Evolutionary conservation across 2,329 filamentous ascomycete genomes (phyloP), one percentile per base, ranked within the genome.

Genomic region (Coleophoma cylindrospora): DNA sequence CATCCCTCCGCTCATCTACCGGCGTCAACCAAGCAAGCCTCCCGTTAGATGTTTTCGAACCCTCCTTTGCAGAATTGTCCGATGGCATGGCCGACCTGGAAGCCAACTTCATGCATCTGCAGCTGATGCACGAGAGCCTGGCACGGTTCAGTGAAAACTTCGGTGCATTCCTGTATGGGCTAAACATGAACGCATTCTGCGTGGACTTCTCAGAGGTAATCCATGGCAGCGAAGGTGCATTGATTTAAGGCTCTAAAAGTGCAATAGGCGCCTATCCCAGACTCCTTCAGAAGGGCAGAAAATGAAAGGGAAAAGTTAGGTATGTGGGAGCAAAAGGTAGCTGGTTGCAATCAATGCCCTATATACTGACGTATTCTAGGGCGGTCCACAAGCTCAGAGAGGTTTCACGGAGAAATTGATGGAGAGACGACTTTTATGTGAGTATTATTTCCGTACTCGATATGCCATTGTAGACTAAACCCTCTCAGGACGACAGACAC

Each of bases 171-270:
- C 72, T 99, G 43, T 99, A 97, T 62, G 94, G 94, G 2, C 69
- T 99, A 66, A 97, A 97, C 65, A 96, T 99, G 91, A 97, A 96
- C 68, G 94, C 94, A 1, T 99, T 97, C 67, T 97, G 92, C 67
- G 91, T 97, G 33, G 94, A 99, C 68, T 99, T 96, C 57, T 89
- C 91, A 0, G 94, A 99, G 81, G 91, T 50, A n/a, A 11, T 4
- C 11, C 19, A 34, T 4, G 13, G 11, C 10, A 13, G 4, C n/a
- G 40, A 34, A 21, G 44, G 27, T 10, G 27, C 27, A 27, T 27
- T 27, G 9, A 8, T 27, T 27, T 27, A 33, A 15, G 44, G 4
- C 10, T 17, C 49, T 53, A 41, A 56, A 34, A 27, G 3, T n/a
- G 43, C 37, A 33, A 11, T 50, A 94, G 88, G 88, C 87, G 1